These are phyloP conservation scores for Crithidia thermophila DNA, from an alignment of 208 protist genomes.

Conservation along the genomic window DNA sequence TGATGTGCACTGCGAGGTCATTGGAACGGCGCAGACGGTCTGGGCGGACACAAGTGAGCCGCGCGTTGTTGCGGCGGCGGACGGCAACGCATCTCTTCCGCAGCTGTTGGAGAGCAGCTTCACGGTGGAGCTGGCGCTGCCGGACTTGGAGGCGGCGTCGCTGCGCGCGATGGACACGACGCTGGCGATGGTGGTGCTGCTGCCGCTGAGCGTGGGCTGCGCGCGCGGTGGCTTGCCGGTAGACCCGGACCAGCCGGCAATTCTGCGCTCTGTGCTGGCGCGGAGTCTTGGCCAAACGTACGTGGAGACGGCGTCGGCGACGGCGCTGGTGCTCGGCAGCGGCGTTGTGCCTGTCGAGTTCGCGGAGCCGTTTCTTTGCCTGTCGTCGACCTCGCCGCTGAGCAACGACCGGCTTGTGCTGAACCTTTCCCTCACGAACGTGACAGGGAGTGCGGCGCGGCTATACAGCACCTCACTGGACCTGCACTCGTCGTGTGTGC, in stretches of 20 bases:
- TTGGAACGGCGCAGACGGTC: slow-evolving; percentile 18
- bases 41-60: slow-evolving; percentile 9
- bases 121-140: slow-evolving; percentile 28
- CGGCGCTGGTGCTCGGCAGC: slow-evolving; percentile 42
- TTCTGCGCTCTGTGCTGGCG: slow-evolving; percentile 31
- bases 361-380: slow-evolving; percentile 45
- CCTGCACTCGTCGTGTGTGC: slow-evolving; percentile 61
- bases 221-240: neutral
- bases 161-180: slow-evolving; percentile 24
- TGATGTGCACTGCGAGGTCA: slow-evolving; percentile 31
- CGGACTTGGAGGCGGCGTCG: slow-evolving; percentile 24
- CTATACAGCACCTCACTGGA: slow-evolving; percentile 67
- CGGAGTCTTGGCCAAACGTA: slow-evolving; percentile 32
- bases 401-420: slow-evolving; percentile 60
- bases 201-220: slow-evolving; percentile 18
- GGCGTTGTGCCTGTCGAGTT: slow-evolving; percentile 50
- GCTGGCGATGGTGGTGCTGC: slow-evolving; percentile 30
- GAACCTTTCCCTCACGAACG: slow-evolving; percentile 66
- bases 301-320: slow-evolving; percentile 20
- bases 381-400: slow-evolving; percentile 49
- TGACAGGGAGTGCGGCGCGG: slow-evolving; percentile 36
- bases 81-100: neutral
- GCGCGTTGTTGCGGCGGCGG: slow-evolving; percentile 8
- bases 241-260: slow-evolving; percentile 16
- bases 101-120: slow-evolving; percentile 26